These are phyloP conservation scores for Talaromyces sp. DNA, from an alignment of 2,329 filamentous ascomycete species.

Conservation along the genomic window DNA sequence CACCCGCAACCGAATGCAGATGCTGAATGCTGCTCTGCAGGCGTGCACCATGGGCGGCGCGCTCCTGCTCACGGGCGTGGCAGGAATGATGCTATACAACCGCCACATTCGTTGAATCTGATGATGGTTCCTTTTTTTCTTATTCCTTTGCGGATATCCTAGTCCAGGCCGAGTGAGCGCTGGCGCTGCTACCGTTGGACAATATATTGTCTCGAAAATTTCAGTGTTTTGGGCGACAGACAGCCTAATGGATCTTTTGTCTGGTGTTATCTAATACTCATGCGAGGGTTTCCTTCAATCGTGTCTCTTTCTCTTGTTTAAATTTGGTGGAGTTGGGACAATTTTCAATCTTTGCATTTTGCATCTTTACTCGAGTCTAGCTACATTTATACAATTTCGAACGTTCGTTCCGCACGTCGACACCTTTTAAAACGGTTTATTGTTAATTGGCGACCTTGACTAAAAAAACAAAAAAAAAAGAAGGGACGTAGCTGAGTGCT, in stretches of 20 bases:
- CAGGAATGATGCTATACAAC: not conserved
- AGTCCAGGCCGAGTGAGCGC: not conserved
- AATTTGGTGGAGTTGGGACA: not conserved
- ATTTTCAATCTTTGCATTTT: not conserved
- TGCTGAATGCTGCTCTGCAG: slow-evolving; percentile 50
- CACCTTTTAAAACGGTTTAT: too few species aligned
- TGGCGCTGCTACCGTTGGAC: not conserved
- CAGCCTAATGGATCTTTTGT: not conserved
- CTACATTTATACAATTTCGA: too few species aligned
- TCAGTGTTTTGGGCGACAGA: not conserved
- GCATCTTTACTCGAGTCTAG: too few species aligned
- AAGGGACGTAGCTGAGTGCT: too few species aligned
- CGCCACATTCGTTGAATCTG: not conserved
- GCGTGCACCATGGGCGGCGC: slow-evolving; percentile 46
- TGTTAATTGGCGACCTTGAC: too few species aligned
- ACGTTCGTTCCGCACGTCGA: not conserved
- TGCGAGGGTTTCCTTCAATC: not conserved
- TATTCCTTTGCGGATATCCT: not conserved
- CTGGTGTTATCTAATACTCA: not conserved
- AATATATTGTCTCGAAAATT: not conserved
- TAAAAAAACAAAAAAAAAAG: too few species aligned
- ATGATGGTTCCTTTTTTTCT: not conserved
- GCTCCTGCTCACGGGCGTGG: slow-evolving; percentile 37
- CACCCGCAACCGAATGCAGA: slow-evolving; percentile 49
- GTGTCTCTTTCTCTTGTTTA: not conserved